Conservation (phyloP, 192 early-diverging fungal species). For the Coemansia sp. region DNA sequence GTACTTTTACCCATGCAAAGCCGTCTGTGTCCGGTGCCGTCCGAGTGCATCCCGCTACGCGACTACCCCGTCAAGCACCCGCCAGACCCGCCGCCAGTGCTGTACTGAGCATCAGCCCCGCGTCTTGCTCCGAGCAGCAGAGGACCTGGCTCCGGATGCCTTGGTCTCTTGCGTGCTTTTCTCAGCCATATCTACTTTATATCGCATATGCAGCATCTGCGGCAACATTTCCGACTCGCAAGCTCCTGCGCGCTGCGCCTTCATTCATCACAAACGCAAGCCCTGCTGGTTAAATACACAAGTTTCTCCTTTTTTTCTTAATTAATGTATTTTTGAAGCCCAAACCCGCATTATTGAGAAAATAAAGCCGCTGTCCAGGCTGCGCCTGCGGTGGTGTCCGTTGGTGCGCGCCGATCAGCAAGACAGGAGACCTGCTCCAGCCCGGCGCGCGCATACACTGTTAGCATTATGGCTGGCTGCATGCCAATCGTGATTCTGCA, state of each 20-base stretch:
- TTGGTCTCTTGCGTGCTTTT: neutral
- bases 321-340: neutral
- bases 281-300: neutral
- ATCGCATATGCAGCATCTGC: neutral
- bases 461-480: no score
- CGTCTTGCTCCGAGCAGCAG: neutral
- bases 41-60: constrained; percentile 33
- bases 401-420: no score
- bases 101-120: constrained; percentile 15
- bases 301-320: neutral
- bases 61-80: constrained; percentile 57
- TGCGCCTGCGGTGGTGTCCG: neutral
- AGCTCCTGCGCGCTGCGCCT: neutral
- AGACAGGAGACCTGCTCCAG: no score
- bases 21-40: neutral
- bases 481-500: no score
- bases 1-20: constrained; percentile 3
- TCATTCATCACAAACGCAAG: neutral
- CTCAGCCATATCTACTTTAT: constrained; percentile 3
- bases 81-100: constrained; percentile 43
- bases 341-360: neutral
- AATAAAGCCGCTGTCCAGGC: neutral
- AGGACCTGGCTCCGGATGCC: neutral
- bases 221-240: constrained; percentile 2
- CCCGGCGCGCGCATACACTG: no score